These are phyloP conservation scores for Mycena rosella DNA, from an alignment of 768 basidiomycete species.

Conservation along the genomic window DNA sequence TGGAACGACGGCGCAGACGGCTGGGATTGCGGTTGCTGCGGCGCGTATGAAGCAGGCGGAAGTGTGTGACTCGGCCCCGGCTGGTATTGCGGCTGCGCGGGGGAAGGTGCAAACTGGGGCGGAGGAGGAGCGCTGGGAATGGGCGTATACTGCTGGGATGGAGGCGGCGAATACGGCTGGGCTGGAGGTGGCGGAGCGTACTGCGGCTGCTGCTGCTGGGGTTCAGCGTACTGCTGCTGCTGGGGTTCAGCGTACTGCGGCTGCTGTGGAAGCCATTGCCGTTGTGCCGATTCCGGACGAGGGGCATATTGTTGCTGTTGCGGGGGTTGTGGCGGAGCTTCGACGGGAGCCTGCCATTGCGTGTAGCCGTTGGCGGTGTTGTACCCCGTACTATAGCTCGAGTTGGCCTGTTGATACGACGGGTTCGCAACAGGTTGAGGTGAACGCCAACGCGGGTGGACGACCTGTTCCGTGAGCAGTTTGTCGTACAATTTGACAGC, in stretches of 20 bases:
- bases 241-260: conserved; percentile 44
- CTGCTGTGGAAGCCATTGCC: conserved; percentile 39
- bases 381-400: conserved; percentile 42
- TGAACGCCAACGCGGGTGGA: conserved; percentile 75
- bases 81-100: conserved; percentile 44
- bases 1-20: conserved; percentile 38
- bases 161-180: conserved; percentile 34
- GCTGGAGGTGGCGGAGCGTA: conserved; percentile 38
- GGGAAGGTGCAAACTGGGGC: conserved; percentile 28
- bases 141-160: conserved; percentile 39
- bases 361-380: conserved; percentile 45
- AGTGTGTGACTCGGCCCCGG: conserved; percentile 36
- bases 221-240: conserved; percentile 45
- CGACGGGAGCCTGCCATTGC: conserved; percentile 51
- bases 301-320: conserved; percentile 38
- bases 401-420: conserved; percentile 49
- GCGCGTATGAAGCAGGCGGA: conserved; percentile 41
- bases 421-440: conserved; percentile 46
- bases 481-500: conserved; percentile 94
- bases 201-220: conserved; percentile 48
- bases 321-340: conserved; percentile 27
- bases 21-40: conserved; percentile 42
- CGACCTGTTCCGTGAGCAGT: conserved; percentile 85
- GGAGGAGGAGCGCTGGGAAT: conserved; percentile 32
- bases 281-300: conserved; percentile 30